Evolutionary conservation across 2,329 filamentous ascomycete genomes (phyloP).

Genomic region (Pyrenophora graminea): DNA sequence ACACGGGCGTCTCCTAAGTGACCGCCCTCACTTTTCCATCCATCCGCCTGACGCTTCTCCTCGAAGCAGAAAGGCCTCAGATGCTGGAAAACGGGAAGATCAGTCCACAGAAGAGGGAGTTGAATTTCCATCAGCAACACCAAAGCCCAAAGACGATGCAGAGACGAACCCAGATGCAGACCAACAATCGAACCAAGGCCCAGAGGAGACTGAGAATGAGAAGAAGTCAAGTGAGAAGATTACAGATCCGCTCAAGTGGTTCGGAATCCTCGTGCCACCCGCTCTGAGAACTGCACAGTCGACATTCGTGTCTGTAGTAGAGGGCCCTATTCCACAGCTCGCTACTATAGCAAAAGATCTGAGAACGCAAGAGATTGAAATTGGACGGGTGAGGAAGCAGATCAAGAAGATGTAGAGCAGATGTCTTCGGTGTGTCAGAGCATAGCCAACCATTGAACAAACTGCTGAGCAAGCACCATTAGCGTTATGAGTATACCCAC

Average conservation of each 20-base stretch:
- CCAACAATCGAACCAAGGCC: neutral
- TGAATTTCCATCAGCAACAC: neutral
- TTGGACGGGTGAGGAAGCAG: conserved; percentile 61
- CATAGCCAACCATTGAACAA: neutral
- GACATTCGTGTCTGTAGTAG: conserved; percentile 61
- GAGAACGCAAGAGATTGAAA: conserved; percentile 68
- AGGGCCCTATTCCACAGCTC: conserved; percentile 62
- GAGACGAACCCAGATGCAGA: neutral
- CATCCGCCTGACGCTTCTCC: neutral
- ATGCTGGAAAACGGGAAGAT: neutral
- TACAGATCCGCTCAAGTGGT: conserved; percentile 62
- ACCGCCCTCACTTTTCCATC: conserved; percentile 6
- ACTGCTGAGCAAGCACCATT: neutral
- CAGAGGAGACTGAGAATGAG: conserved; percentile 1
- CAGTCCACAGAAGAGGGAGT: neutral
- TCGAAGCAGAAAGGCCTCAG: neutral
- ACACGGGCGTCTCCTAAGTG: conserved; percentile 17
- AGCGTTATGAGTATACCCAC: neutral
- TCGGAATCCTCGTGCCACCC: conserved; percentile 58
- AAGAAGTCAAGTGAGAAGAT: conserved; percentile 6
- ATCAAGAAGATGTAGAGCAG: conserved; percentile 43
- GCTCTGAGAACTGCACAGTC: conserved; percentile 61
- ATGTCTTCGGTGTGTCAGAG: too few relatives aligned
- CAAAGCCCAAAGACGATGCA: neutral
- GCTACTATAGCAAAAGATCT: conserved; percentile 64